Conservation (phyloP, 2,329 filamentous ascomycete species). For the Cercospora beticola region DNA sequence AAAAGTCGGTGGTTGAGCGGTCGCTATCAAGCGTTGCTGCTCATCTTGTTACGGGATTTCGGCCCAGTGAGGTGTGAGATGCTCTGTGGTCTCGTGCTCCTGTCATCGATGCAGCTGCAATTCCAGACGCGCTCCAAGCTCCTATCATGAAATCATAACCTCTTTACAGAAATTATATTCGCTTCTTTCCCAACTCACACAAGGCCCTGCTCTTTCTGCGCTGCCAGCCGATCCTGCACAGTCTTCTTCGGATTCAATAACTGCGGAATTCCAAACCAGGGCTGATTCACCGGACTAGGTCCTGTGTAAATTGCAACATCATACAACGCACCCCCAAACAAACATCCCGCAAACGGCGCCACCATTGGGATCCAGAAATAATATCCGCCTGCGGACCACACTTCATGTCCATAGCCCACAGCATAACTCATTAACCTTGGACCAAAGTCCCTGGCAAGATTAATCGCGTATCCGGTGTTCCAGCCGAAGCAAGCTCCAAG, state of each 20-base stretch:
- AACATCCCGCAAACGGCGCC: slow-evolving; percentile 61
- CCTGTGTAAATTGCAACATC: slow-evolving; percentile 67
- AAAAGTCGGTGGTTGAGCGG: too few species aligned
- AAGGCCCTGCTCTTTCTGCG: slow-evolving; percentile 24
- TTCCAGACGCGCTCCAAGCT: too few species aligned
- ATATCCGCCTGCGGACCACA: slow-evolving; percentile 63
- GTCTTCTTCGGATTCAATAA: slow-evolving; percentile 26
- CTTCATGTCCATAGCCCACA: slow-evolving; percentile 64
- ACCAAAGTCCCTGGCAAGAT: slow-evolving; percentile 69
- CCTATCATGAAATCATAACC: too few species aligned
- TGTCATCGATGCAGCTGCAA: too few species aligned
- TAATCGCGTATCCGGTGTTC: slow-evolving; percentile 68
- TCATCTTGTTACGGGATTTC: too few species aligned
- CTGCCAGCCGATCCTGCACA: slow-evolving; percentile 21
- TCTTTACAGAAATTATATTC: too few species aligned
- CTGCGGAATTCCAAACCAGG: slow-evolving; percentile 43
- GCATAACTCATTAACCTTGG: slow-evolving; percentile 67
- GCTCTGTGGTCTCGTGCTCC: background rate
- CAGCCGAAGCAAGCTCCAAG: slow-evolving; percentile 68
- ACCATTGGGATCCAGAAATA: slow-evolving; percentile 55
- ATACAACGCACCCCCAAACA: slow-evolving; percentile 65
- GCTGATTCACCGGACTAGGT: slow-evolving; percentile 60
- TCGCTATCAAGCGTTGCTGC: too few species aligned
- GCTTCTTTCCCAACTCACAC: background rate
- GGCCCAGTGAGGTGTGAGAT: background rate